Percentiles rank a stretch among this genome's conserved stretches.
phyloP scores from a whole-genome alignment of 1,284 basidiomycete genomes.

The Apiotrichum siamense region DNA sequence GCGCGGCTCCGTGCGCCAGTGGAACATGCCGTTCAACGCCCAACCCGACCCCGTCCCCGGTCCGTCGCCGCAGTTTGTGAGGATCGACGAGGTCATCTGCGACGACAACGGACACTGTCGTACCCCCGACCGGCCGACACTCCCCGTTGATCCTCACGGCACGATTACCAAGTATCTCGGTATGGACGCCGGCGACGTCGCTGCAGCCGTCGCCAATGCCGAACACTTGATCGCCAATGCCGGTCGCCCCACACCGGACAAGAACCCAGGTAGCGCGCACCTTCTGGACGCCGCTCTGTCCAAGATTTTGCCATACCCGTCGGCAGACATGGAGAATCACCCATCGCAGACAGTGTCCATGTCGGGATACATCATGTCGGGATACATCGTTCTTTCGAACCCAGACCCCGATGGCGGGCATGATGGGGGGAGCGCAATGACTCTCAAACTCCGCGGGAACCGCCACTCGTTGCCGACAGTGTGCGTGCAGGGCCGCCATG shows the following conservation, averaged over 20 bases:
- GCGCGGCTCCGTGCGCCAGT: no score
- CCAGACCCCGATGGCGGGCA: neutral
- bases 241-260: neutral
- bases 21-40: no score
- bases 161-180: neutral
- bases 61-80: no score
- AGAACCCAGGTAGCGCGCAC: neutral
- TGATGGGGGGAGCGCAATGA: neutral
- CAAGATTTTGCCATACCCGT: no score
- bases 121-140: neutral
- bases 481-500: neutral
- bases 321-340: neutral
- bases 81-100: no score
- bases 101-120: neutral
- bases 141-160: neutral
- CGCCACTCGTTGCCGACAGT: neutral
- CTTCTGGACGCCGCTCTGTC: neutral
- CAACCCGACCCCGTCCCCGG: no score
- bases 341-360: neutral
- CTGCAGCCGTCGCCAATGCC: neutral
- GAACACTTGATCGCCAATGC: neutral
- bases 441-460: neutral
- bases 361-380: neutral
- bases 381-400: slow-evolving; percentile 1
- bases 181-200: neutral